phyloP scores from a whole-genome alignment of 202 grass and related monocot genomes.

The Zizania palustris region DNA sequence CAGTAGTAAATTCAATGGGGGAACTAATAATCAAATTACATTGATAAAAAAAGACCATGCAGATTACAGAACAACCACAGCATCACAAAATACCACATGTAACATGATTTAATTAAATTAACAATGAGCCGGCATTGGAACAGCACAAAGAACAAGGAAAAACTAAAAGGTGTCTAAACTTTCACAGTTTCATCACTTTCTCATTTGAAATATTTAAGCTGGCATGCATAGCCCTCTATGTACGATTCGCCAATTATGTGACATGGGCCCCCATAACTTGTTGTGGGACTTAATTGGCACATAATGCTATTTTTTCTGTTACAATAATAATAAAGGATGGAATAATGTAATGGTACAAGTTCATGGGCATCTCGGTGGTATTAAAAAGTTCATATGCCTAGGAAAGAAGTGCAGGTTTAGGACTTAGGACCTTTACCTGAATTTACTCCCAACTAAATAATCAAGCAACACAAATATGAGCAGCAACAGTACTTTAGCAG shows the following conservation, averaged over 20 bases:
- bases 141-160: background rate
- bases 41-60: background rate
- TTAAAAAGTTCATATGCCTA: slow-evolving; percentile 13
- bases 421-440: background rate
- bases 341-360: background rate
- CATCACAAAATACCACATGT: background rate
- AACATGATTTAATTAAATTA: slow-evolving; percentile 17
- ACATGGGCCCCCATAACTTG: background rate
- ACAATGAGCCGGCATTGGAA: background rate
- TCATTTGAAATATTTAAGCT: background rate
- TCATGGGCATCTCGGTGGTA: background rate
- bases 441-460: slow-evolving; percentile 10
- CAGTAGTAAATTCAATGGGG: too few relatives aligned
- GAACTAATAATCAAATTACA: background rate
- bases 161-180: background rate
- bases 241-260: background rate
- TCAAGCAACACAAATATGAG: background rate
- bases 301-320: background rate
- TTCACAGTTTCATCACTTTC: background rate
- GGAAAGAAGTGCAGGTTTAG: too few relatives aligned
- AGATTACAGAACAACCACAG: background rate
- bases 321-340: background rate
- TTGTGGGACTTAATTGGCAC: background rate
- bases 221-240: background rate
- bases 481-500: background rate